Base-by-base conservation (phyloP, 1,284 basidiomycete genomes). In the Malassezia dermatis region DNA sequence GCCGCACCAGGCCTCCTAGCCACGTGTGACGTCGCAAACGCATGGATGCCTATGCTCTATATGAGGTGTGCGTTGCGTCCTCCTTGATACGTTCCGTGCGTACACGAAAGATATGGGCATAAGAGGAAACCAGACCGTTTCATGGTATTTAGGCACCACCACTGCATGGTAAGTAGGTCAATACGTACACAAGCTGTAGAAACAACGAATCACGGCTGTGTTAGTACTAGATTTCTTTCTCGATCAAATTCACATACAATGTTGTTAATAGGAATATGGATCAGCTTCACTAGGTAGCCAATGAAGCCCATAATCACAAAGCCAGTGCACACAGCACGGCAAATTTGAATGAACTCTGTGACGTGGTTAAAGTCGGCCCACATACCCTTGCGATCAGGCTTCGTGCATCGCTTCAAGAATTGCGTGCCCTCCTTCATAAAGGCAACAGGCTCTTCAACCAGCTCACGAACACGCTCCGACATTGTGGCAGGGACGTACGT, bases 401-500 rank as follows among this genome's bases (percentile, higher is more conserved):
- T 99, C 62, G 90, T 94, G 81, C 93, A 99, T 75, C 91, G 83
- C 72, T 85, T 88, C 67, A 98, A 79, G 80, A 98, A 96, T 80
- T 90, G 88, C 66, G 87, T 88, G 56, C 93, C 93, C 67, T 96
- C 93, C 68, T 83, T 86, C 66, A 91, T 68, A 76, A 96, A 96
- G 72, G 89, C 83, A 76, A 89, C 86, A 50, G 91, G 90, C 61
- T 93, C 81, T 60, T 95, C 89, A 64, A 86, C 78, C 77, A 95
- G 83, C 73, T 96, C 93, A 75, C 83, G 85, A 66, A 94, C 76
- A 78, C 87, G 87, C 76, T 93, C 89, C 61, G 88, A 87, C 86
- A 89, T 89, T 24, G 19, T 48, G 23, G 46, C 46, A 48, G 23
- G 46, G 31, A 27, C 44, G 44, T 31, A 32, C 44, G 28, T 32